Evolutionary conservation across 495 filamentous ascomycete genomes (phyloP).

Genomic region (Echria macrotheca): DNA sequence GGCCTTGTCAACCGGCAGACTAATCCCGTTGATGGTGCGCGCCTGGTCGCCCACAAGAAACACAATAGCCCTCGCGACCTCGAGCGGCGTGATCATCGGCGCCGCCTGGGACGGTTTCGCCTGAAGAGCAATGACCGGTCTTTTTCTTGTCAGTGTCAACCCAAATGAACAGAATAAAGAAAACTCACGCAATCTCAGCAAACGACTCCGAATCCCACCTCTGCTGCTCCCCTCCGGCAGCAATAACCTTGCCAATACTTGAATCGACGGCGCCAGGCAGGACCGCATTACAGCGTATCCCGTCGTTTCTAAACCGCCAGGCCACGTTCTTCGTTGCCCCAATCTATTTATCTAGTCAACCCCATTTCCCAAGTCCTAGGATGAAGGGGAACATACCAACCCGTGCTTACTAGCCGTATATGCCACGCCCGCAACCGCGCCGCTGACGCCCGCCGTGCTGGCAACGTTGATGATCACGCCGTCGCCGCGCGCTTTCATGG

Average conservation of each 20-base stretch:
- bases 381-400: constrained; percentile 19
- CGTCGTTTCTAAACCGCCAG: constrained; percentile 37
- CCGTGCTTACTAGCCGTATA: constrained; percentile 38
- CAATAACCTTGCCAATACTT: constrained; percentile 18
- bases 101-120: constrained; percentile 15
- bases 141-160: constrained; percentile 1
- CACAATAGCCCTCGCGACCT: constrained; percentile 33
- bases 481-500: constrained; percentile 27
- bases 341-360: constrained; percentile 14
- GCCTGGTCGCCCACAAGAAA: constrained; percentile 35
- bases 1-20: constrained; percentile 33
- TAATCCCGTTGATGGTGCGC: constrained; percentile 30
- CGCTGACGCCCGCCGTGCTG: constrained; percentile 33
- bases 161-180: not conserved
- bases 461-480: constrained; percentile 39
- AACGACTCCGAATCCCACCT: constrained; percentile 15
- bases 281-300: constrained; percentile 23
- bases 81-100: constrained; percentile 23
- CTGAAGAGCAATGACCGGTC: constrained; percentile 28
- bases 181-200: constrained; percentile 23
- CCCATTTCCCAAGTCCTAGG: not conserved
- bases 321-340: constrained; percentile 43
- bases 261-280: constrained; percentile 22
- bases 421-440: constrained; percentile 35
- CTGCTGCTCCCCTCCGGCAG: not conserved